Base-by-base conservation (phyloP, 805 yeast genomes). In the Saccharomycopsis amapae region DNA sequence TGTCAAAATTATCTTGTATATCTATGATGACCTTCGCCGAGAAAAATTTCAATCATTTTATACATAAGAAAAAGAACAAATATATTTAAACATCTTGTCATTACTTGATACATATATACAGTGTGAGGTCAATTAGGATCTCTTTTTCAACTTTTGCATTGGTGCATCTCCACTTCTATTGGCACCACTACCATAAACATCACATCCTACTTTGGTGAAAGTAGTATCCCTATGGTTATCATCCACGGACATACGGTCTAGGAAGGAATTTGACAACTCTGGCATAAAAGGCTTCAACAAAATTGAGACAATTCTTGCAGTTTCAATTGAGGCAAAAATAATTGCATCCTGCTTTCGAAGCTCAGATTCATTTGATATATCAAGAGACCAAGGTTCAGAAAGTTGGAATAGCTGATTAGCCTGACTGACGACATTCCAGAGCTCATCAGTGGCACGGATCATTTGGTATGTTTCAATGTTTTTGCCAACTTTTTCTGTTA, bases 251-350 rank as follows among this genome's bases (percentile, higher is more conserved):
- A 90, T 59, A 45, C 85, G 66, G 56, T 82, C 81, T 15, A 90
- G 65, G 4, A 86, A 64, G 9, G 64, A 62, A 0, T 56, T 51
- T 0, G 95, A 62, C 42, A 87, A 66, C 3, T 65, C 64, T 0
- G 97, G 97, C 34, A 85, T 77, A 22, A 90, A 69, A 2, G 96
- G 86, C 48, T 73, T 79, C 26, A 83, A 67, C 30, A 85, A 57
- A 5, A 90, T 78, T 1, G 90, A 70, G 9, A 75, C 56, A 0
- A 85, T 72, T 46, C 97, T 70, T 13, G 80, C 69, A 1, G 78
- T 72, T 54, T 90, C 97, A 6, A 85, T 73, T 1, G 86, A 81
- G 6, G 75, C 56, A 50, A 73, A 78, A 2, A 89, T 76, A 12
- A 78, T 71, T 38, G 72, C 63, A 59, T 79, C 82, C 53, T 72